Evolutionary conservation across 352 stramenopile genomes (phyloP), one percentile per base, ranked within the genome.

Genomic region (Pythium aquatile): DNA sequence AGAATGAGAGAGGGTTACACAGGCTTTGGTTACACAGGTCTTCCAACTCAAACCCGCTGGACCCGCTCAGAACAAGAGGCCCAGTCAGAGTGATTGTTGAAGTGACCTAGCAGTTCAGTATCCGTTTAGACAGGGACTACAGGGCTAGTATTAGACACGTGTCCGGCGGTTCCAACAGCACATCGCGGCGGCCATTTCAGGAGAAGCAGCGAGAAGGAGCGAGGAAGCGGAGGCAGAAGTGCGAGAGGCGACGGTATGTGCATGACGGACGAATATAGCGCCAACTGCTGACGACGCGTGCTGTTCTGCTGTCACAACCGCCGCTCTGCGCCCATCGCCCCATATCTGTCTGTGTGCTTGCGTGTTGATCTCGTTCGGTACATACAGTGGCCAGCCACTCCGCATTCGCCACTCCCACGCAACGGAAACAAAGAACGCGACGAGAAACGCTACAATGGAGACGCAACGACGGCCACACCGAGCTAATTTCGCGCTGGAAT

Each of bases 11-110:
- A 3, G 20, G 44, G 44, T 7, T 51, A 51, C 44, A 30, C 20
- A 6, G n/a, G 10, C 24, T 24, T 24, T 8, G 44, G 44, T 51
- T 51, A 51, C 35, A 47, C 13, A 14, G 55, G 16, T 54, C 2
- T 39, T 26, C 7, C 4, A 0, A 26, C n/a, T 24, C 16, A 58
- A 28, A 65, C 59, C 59, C 59, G 30, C 46, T 29, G 35, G 33
- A 58, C 58, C 13, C 17, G 28, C 49, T 55, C 28, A 55, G 28
- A 24, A 24, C 20, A 24, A 24, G 20, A 24, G 20, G 20, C 1
- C 2, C 13, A 40, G 32, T 42, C 17, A 54, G 59, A 61, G 61
- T 61, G 47, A 63, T 61, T 63, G 55, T 69, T 69, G 63, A 69
- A 69, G 55, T 51, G 44, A 51, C 2, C 20, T 1, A 24, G 20